These are phyloP conservation scores for Pezicula radicicola DNA, from an alignment of 2,329 filamentous ascomycete species.

Conservation along the genomic window DNA sequence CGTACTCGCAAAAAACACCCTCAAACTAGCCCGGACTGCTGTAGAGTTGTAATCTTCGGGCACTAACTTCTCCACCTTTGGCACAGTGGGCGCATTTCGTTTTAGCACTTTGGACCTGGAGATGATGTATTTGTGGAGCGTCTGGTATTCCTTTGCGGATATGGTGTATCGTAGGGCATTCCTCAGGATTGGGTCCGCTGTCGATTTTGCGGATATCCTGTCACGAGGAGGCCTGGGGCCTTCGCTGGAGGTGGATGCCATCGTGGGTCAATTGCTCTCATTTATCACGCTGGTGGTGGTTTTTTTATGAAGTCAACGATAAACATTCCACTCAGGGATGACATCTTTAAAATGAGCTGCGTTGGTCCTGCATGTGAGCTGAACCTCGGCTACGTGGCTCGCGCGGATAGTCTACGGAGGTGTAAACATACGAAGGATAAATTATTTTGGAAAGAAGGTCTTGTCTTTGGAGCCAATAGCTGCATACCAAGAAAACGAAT, in stretches of 20 bases:
- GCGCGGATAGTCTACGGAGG: too few relatives aligned
- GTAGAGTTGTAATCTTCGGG: slow-evolving; percentile 62
- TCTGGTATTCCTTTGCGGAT: slow-evolving; percentile 78
- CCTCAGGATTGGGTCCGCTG: slow-evolving; percentile 69
- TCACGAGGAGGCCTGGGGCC: slow-evolving; percentile 12
- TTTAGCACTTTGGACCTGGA: slow-evolving; percentile 63
- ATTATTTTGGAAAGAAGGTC: too few relatives aligned
- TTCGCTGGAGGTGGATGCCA: slow-evolving; percentile 16
- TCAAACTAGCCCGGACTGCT: slow-evolving; percentile 66
- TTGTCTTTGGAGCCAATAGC: too few relatives aligned
- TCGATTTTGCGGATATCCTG: slow-evolving; percentile 25
- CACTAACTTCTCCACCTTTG: slow-evolving; percentile 44
- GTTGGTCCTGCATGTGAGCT: background rate
- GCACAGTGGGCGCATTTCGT: slow-evolving; percentile 52
- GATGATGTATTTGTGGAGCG: slow-evolving; percentile 79
- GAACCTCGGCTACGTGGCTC: background rate
- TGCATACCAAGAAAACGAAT: too few relatives aligned
- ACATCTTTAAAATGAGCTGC: background rate
- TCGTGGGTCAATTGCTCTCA: slow-evolving; percentile 7
- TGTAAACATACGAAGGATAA: too few relatives aligned
- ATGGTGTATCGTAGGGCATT: slow-evolving; percentile 87
- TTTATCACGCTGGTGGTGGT: slow-evolving; percentile 14
- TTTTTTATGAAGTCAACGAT: background rate
- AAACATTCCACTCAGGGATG: background rate
- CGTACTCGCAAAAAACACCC: slow-evolving; percentile 65